Evolutionary conservation across 495 filamentous ascomycete genomes (phyloP), one percentile per base, ranked within the genome.

Genomic region (Daldinia bambusicola): DNA sequence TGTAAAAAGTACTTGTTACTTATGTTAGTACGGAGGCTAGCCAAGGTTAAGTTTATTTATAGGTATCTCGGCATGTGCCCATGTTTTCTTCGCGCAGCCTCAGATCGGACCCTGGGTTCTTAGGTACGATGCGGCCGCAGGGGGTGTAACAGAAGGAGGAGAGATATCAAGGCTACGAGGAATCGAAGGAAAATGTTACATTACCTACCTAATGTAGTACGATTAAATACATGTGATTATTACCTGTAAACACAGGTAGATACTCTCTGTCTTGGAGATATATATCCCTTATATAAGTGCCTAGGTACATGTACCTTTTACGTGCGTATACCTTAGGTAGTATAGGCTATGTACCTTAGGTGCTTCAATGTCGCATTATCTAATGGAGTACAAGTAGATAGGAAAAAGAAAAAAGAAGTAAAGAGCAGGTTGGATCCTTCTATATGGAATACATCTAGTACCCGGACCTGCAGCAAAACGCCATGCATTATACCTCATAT

Each of bases 61-160:
- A 34, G 52, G n/a, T 55, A 30, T 22, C 50, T 53, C 22, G 50
- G 50, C 50, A 30, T 53, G 40, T 18, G n/a, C n/a, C 52, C 52
- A 57, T 34, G 52, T 55, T 55, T 36, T 36, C 7, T 36, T 36
- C 6, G 55, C 55, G 32, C 55, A 57, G 55, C 55, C 55, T 57
- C 55, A 57, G 55, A 40, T 57, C 34, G 31, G 55, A 37, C 32
- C 32, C 50, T 53, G 30, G 51, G 10, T 36, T 36, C 34, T 30
- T 8, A 16, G 51, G 26, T 26, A 34, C 26, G 3, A 3, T 26
- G 3, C 26, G 26, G 26, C 26, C 26, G 26, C 26, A 32, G 51
- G 51, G 51, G 51, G 12, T 55, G 51, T 55, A 55, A 55, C 30
- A 30, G 5, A 31, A 31, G 16, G n/a, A 7, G n/a, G 7, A n/a